Percentiles rank a stretch among this genome's conserved stretches.
Conservation (phyloP, 371 early-diverging fungal genomes). For the Rhizopus sp. region DNA sequence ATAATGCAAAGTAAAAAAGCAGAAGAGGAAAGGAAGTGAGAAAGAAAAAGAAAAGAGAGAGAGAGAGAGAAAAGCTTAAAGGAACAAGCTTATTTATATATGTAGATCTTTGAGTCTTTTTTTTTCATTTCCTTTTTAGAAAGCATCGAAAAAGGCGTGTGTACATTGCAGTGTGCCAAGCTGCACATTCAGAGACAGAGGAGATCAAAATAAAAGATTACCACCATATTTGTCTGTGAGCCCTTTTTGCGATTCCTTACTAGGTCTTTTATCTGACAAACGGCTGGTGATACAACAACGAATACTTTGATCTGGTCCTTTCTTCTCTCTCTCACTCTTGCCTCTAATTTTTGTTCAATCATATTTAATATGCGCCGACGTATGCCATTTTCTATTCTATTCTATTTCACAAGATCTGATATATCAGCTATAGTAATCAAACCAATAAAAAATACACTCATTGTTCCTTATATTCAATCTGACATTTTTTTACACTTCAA, state of each 20-base stretch:
- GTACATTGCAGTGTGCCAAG: too few relatives aligned
- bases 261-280: neutral
- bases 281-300: too few relatives aligned
- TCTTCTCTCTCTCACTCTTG: too few relatives aligned
- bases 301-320: too few relatives aligned
- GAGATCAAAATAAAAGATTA: neutral
- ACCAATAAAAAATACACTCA: neutral
- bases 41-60: neutral
- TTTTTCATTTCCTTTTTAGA: neutral
- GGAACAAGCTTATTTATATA: neutral
- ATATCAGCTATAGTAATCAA: neutral
- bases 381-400: neutral
- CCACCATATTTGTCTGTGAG: neutral
- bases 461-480: neutral
- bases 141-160: neutral
- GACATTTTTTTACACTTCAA: neutral
- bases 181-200: neutral
- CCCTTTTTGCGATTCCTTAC: slow-evolving; percentile 1
- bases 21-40: neutral
- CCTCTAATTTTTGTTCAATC: too few relatives aligned
- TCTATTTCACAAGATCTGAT: neutral
- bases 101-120: neutral
- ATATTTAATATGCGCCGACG: too few relatives aligned
- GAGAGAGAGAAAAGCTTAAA: neutral
- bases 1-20: neutral